Conservation (phyloP, 164 flowering plant species). For the Echeveria elegans region DNA sequence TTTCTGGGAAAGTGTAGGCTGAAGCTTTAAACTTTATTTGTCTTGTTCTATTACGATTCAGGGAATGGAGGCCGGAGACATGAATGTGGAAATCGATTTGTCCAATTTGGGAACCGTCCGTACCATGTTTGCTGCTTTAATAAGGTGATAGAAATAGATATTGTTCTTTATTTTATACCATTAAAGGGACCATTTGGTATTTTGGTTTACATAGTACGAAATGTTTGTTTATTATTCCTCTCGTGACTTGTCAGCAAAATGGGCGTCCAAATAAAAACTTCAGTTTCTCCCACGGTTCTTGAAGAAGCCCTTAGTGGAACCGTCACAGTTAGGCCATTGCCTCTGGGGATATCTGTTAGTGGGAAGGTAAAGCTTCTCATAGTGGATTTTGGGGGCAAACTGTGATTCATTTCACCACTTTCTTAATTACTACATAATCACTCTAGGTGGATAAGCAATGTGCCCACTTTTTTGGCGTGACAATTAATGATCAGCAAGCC, state of each 20-base stretch:
- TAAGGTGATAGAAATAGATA: constrained; percentile 43
- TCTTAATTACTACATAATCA: constrained; percentile 1
- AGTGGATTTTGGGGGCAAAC: neutral
- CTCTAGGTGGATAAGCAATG: constrained; percentile 88
- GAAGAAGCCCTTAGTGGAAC: constrained; percentile 98
- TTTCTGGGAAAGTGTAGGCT: neutral
- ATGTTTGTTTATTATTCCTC: too few species aligned
- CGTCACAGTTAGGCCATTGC: constrained; percentile 90
- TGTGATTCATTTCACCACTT: neutral
- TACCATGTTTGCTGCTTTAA: constrained; percentile 96
- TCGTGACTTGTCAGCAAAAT: constrained; percentile 54
- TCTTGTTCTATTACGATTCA: constrained; percentile 14
- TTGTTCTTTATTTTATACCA: neutral
- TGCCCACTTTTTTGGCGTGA: constrained; percentile 96
- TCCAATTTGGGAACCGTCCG: constrained; percentile 96
- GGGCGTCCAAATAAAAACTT: constrained; percentile 98
- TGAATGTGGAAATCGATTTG: constrained; percentile 97
- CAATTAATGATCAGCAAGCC: constrained; percentile 88
- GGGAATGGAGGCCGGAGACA: constrained; percentile 78
- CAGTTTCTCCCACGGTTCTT: constrained; percentile 90
- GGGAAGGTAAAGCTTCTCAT: constrained; percentile 57
- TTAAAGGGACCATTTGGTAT: neutral
- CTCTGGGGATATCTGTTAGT: constrained; percentile 81
- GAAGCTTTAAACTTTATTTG: neutral
- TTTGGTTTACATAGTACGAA: constrained; percentile 9